Evolutionary conservation across 2,329 filamentous ascomycete genomes (phyloP).

Genomic region (Stagonosporopsis tanaceti): DNA sequence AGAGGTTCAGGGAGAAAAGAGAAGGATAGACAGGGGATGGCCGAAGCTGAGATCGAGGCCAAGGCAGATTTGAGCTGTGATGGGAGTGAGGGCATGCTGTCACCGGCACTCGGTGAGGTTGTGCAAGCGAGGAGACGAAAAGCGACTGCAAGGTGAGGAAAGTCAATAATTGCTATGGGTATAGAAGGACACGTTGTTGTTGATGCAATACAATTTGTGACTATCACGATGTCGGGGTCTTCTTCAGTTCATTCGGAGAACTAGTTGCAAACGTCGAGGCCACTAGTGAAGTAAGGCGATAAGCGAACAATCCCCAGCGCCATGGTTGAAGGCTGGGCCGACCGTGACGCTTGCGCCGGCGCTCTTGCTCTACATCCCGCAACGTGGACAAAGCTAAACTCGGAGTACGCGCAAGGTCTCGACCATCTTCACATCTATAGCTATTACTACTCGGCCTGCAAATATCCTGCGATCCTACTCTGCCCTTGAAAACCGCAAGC

Average conservation of each 20-base stretch:
- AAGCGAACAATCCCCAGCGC: conserved; percentile 13
- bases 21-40: conserved; percentile 24
- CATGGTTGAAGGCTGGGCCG: conserved; percentile 8
- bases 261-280: conserved; percentile 5
- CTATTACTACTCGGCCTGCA: neutral
- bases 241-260: neutral
- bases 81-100: neutral
- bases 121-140: neutral
- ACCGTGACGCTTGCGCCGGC: conserved; percentile 25
- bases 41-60: neutral
- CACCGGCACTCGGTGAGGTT: neutral
- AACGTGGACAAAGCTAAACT: conserved; percentile 23
- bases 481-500: neutral
- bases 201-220: neutral
- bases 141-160: neutral
- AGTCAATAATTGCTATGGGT: conserved; percentile 1
- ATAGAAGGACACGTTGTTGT: conserved; percentile 8
- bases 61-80: neutral
- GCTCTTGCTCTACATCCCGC: conserved; percentile 18
- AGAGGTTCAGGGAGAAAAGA: neutral
- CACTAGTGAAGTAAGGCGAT: neutral
- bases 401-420: neutral
- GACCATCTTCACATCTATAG: neutral
- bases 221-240: neutral
- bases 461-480: neutral